Base-by-base conservation (phyloP, 2,329 filamentous ascomycete species). In the Xylaria sp. region DNA sequence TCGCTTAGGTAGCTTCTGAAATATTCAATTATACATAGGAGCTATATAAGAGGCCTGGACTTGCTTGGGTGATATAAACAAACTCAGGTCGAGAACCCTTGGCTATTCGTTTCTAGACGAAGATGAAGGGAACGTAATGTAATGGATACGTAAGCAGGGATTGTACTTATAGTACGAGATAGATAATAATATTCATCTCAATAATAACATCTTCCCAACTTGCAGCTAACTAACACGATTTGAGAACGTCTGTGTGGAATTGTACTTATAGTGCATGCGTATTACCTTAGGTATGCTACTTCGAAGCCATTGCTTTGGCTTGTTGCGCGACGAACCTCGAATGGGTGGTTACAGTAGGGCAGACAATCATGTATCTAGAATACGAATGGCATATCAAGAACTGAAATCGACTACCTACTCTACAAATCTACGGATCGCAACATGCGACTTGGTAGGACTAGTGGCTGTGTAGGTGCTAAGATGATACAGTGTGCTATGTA, bases 401-500 rank as follows among this genome's bases (percentile, higher is more conserved):
- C 31, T 36, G 31, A 38, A 56, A 20, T 38, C 20, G 20, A 38
- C 23, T 33, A 33, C 33, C 33, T 33, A 33, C 33, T 33, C 6
- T 33, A 33, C 33, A 9, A 31, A 13, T 36, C 2, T 13, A 36
- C 49, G 49, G 28, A 20, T 56, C n/a, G 20, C 10, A 49, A 49
- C 46, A 26, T 63, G 46, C 59, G 44, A 59, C 15, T 48, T 2
- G n/a, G 1, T 26, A n/a, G 26, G 4, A 46, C 26, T n/a, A 10
- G 44, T 28, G 48, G 59, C 46, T 53, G 51, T 59, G 65, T 54
- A 6, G 15, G 31, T 46, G 26, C 53, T 28, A n/a, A 63, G 65
- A 67, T 59, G 56, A 63, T 59, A 62, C 59, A 66, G 59, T 63
- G 65, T 62, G 48, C 44, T 48, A 4, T 13, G 36, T 48, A 53